Conservation (phyloP, 345 rosid genomes). For the Iberis pinnata region DNA sequence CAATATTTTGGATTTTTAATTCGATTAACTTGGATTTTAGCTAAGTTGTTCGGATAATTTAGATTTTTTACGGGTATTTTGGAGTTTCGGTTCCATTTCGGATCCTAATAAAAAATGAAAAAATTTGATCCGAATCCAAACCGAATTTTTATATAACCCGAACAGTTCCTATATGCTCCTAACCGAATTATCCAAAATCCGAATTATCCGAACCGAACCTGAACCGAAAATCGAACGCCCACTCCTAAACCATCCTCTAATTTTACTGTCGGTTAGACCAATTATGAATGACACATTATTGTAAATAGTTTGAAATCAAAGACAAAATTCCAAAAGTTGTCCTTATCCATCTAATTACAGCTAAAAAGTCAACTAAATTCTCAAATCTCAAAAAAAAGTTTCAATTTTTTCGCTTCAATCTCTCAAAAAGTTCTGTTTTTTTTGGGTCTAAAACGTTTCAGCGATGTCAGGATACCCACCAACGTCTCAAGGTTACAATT, state of each 20-base stretch:
- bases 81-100: no score
- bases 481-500: conserved; percentile 58
- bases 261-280: conserved; percentile 20
- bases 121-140: no score
- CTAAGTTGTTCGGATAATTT: no score
- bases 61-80: no score
- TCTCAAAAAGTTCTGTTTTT: neutral
- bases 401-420: neutral
- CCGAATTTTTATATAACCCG: no score
- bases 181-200: no score
- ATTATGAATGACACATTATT: conserved; percentile 9
- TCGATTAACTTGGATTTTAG: no score
- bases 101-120: no score
- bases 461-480: conserved; percentile 31
- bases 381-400: neutral
- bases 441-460: neutral
- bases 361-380: conserved; percentile 18
- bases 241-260: neutral
- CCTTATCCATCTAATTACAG: conserved; percentile 14
- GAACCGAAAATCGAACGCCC: no score
- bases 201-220: no score
- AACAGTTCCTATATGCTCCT: no score
- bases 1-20: no score
- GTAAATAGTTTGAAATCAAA: conserved; percentile 7
- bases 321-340: neutral